These are phyloP conservation scores for Blumeria hordei DNA, from an alignment of 2,329 filamentous ascomycete species.

Conservation along the genomic window DNA sequence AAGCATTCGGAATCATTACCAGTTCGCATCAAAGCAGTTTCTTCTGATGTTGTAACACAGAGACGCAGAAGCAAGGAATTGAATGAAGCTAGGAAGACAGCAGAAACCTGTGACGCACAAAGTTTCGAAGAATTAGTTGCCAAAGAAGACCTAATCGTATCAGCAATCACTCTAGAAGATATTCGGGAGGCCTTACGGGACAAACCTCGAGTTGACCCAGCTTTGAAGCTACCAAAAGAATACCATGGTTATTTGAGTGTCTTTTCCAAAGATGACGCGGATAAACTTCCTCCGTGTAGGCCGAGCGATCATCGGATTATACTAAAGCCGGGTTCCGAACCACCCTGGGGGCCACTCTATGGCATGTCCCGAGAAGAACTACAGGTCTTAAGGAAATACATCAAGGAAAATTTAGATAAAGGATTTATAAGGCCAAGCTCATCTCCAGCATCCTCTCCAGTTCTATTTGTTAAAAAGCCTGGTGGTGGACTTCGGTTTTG, in stretches of 20 bases:
- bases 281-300: not conserved
- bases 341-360: not conserved
- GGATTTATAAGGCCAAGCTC: not conserved
- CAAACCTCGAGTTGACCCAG: not conserved
- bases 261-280: not conserved
- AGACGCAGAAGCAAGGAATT: no score
- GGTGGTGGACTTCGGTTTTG: not conserved
- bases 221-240: not conserved
- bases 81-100: no score
- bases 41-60: no score
- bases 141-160: no score
- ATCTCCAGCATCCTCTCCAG: not conserved
- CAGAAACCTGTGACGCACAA: no score
- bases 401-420: not conserved
- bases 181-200: not conserved
- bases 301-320: not conserved
- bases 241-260: not conserved
- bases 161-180: no score
- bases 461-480: not conserved
- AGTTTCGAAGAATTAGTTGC: no score
- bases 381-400: not conserved
- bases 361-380: not conserved
- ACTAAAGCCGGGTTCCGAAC: not conserved
- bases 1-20: no score
- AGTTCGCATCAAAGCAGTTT: no score